A percentile compares a stretch with the other conserved stretches of the same genome.
These are phyloP conservation scores for Rhizophagus sp. DNA, from an alignment of 192 early-diverging fungal species.

Conservation along the genomic window DNA sequence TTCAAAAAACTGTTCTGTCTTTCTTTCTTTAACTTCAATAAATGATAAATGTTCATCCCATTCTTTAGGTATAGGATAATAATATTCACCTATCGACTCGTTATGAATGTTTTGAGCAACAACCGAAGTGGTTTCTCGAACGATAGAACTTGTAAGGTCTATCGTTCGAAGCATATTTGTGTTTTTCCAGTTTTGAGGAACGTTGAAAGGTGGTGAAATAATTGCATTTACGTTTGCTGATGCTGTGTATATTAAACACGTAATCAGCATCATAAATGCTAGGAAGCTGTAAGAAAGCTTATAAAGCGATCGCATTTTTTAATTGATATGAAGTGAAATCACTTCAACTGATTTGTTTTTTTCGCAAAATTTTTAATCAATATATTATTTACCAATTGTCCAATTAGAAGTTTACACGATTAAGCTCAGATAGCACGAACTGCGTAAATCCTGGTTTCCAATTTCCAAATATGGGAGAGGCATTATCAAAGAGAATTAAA, in stretches of 20 bases:
- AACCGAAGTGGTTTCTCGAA: conserved; percentile 49
- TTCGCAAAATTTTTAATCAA: no score
- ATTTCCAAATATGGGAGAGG: no score
- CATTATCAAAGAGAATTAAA: no score
- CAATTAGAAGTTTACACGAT: background rate
- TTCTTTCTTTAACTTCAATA: conserved; percentile 46
- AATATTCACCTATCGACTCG: conserved; percentile 46
- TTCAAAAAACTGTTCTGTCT: conserved; percentile 40
- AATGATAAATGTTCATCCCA: conserved; percentile 38
- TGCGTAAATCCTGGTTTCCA: background rate
- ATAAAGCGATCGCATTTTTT: background rate
- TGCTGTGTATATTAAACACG: background rate
- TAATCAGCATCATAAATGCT: background rate
- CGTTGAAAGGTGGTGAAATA: background rate
- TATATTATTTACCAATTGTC: background rate
- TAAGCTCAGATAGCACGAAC: background rate
- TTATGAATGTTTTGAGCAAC: conserved; percentile 46
- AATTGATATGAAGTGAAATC: background rate
- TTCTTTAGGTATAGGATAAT: conserved; percentile 42
- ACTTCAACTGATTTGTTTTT: background rate
- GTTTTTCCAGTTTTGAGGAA: conserved; percentile 51
- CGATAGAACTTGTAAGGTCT: conserved; percentile 55
- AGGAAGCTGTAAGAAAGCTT: background rate
- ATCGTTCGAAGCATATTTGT: conserved; percentile 62
- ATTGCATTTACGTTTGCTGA: background rate